Percentiles rank a stretch among this genome's conserved stretches.
Conservation (phyloP, 2,329 filamentous ascomycete species). For the Beauveria bassiana region DNA sequence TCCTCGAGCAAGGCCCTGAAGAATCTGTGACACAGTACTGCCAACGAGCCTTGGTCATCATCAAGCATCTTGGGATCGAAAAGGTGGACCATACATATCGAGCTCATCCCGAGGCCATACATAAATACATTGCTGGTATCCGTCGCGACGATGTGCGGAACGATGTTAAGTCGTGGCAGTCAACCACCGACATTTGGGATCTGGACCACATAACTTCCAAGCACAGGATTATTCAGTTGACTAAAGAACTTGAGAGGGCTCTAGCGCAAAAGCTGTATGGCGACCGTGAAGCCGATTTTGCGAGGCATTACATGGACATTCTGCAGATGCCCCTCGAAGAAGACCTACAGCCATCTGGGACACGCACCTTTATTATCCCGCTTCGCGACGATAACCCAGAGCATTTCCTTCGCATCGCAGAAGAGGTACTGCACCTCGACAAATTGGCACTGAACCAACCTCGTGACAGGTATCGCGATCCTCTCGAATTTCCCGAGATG, state of each 20-base stretch:
- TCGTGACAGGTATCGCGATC: constrained; percentile 46
- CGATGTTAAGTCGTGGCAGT: constrained; percentile 23
- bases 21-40: constrained; percentile 46
- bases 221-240: constrained; percentile 51
- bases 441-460: constrained; percentile 42
- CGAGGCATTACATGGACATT: constrained; percentile 43
- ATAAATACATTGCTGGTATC: constrained; percentile 47
- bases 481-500: constrained; percentile 68
- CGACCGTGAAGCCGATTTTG: constrained; percentile 23
- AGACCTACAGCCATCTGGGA: constrained; percentile 3
- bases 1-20: constrained; percentile 44
- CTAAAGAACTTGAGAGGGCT: constrained; percentile 46
- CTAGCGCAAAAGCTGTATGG: constrained; percentile 41
- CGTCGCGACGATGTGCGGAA: constrained; percentile 36
- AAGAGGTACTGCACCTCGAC: constrained; percentile 35
- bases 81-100: constrained; percentile 19
- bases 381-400: constrained; percentile 20
- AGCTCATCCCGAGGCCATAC: constrained; percentile 21
- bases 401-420: too few species aligned
- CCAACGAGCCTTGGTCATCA: constrained; percentile 27
- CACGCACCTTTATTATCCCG: constrained; percentile 27
- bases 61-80: constrained; percentile 29
- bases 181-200: constrained; percentile 14
- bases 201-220: constrained; percentile 37
- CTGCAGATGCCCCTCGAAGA: constrained; percentile 33